Evolutionary conservation across 2,329 filamentous ascomycete genomes (phyloP), one percentile per base, ranked within the genome.

Genomic region (Cephalotrichum gorgonifer): DNA sequence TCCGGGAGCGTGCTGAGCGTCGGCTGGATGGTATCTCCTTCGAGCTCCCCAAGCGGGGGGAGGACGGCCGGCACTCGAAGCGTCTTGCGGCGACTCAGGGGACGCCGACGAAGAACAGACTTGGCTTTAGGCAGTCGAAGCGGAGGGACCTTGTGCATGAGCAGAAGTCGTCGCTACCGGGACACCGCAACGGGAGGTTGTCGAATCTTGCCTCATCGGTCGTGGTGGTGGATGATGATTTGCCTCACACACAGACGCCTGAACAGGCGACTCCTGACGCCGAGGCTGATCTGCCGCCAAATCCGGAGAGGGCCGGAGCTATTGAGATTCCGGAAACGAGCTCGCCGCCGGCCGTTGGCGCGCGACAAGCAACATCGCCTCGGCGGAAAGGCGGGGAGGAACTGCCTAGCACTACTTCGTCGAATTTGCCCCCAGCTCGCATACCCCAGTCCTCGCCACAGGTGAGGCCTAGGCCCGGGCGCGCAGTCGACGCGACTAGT

Each of bases 381-480:
- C 41, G 12, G 41, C 22, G 27, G 12, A 43, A 12, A 25, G 11
- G 12, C 11, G 41, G n/a, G n/a, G n/a, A 43, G 41, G 41, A 27
- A 14, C 17, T 20, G 17, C 12, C 41, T 12, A 43, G 7, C 23
- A 12, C 38, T 15, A 8, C 23, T 9, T 48, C 46, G 9, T 48
- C 46, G 17, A 41, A 42, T n/a, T 15, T 22, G 12, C 26, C 43
- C 3, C 38, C 38, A 7, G 7, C 33, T 9, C 46, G 26, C 12
- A 23, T 48, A 48, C 46, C 46, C 7, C 46, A 39, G n/a, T 42
- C 38, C 12, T 48, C 46, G 12, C 39, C 38, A 4, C 30, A n/a
- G 6, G 15, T 28, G 45, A 41, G 26, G 20, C 30, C n/a, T 6
- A 39, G 30, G 14, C 25, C 26, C 4, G 31, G 45, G 14, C 45